Percentiles rank a stretch among this genome's conserved stretches.
phyloP scores from a whole-genome alignment of 1,284 basidiomycete species.

The Ganoderma leucocontextum region DNA sequence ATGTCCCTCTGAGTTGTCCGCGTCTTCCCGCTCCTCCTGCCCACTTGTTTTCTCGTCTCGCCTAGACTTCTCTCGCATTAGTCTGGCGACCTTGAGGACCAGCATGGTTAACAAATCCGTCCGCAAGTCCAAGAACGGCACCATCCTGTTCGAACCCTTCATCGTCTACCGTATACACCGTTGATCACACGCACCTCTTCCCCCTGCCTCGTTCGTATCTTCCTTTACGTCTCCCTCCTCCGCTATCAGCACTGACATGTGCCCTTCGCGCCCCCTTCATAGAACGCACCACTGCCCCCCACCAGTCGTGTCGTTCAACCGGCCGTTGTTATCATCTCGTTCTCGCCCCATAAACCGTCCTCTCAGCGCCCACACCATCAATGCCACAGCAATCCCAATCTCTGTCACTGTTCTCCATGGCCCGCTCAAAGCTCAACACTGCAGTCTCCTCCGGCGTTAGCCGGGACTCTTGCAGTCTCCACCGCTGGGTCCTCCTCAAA shows the following conservation, averaged over 20 bases:
- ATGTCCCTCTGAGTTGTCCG: constrained; percentile 56
- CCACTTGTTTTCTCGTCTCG: constrained; percentile 38
- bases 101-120: constrained; percentile 84
- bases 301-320: constrained; percentile 43
- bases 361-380: constrained; percentile 51
- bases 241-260: constrained; percentile 25
- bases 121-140: constrained; percentile 82
- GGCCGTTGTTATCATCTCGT: constrained; percentile 30
- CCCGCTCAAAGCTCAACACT: constrained; percentile 77
- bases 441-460: constrained; percentile 54
- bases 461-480: constrained; percentile 76
- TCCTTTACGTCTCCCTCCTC: constrained; percentile 29
- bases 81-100: constrained; percentile 51
- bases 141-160: constrained; percentile 83
- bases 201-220: constrained; percentile 39
- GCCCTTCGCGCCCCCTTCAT: constrained; percentile 20
- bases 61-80: constrained; percentile 47
- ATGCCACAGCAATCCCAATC: constrained; percentile 44
- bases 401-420: constrained; percentile 60
- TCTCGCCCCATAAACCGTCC: constrained; percentile 28
- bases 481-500: constrained; percentile 87
- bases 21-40: constrained; percentile 35
- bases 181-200: constrained; percentile 44
- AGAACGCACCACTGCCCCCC: constrained; percentile 39
- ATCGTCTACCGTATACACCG: constrained; percentile 85